Evolutionary conservation across 2,329 filamentous ascomycete species (phyloP).

Genomic region (Ustilaginoidea virens): DNA sequence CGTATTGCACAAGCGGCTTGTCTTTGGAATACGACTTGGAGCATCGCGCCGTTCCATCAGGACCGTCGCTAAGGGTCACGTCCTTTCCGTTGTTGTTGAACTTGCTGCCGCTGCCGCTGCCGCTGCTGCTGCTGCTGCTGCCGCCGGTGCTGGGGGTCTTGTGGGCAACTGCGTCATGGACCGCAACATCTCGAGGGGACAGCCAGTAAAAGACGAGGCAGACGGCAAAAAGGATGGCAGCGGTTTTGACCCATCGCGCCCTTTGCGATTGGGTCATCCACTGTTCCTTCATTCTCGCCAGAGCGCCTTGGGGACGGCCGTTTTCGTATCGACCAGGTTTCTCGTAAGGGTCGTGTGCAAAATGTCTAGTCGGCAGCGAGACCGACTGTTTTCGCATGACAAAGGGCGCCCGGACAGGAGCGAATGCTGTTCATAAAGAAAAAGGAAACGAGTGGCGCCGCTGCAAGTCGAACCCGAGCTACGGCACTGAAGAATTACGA

Average conservation of each 20-base stretch:
- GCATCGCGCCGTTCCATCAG: conserved; percentile 58
- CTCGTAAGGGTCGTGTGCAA: conserved; percentile 46
- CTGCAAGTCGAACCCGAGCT: no score
- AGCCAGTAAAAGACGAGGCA: conserved; percentile 49
- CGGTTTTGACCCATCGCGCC: conserved; percentile 50
- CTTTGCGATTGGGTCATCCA: conserved; percentile 50
- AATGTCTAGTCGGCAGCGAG: conserved; percentile 44
- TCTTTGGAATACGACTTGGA: conserved; percentile 68
- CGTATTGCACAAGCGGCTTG: conserved; percentile 93
- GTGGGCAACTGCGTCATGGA: conserved; percentile 25
- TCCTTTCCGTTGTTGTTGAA: no score
- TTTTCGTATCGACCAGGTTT: conserved; percentile 46
- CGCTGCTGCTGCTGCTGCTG: not conserved
- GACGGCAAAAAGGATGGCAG: conserved; percentile 43
- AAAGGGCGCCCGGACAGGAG: conserved; percentile 5
- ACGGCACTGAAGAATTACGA: no score
- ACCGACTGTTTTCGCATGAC: conserved; percentile 51
- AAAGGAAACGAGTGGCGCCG: no score
- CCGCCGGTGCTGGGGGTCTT: conserved; percentile 1
- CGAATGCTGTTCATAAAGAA: no score
- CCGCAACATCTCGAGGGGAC: conserved; percentile 40
- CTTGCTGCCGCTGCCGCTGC: no score
- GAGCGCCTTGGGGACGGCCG: conserved; percentile 28
- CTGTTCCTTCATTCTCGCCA: conserved; percentile 40
- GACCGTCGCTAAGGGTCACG: no score